phyloP scores from a whole-genome alignment of 1,139 yeast genomes.

The Candida dubliniensis region DNA sequence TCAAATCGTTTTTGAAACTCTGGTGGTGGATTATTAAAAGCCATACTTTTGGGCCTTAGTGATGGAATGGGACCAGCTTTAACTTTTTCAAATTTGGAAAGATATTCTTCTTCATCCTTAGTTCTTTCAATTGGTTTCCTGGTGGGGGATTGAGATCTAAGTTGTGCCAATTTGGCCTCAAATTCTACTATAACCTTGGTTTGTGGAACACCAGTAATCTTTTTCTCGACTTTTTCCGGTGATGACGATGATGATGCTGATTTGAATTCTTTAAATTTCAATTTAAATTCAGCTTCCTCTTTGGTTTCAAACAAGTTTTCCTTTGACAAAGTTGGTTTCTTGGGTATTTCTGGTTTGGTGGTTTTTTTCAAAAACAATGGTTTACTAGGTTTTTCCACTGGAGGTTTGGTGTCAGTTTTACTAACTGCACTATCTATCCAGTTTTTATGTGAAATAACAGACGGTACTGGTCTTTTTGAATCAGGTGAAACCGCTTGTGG shows the following conservation, averaged over 20 bases:
- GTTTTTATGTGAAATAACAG: conserved; percentile 1
- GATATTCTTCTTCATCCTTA: conserved; percentile 4
- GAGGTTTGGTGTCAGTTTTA: conserved; percentile 7
- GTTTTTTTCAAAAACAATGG: conserved; percentile 9
- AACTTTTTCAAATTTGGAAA: conserved; percentile 6
- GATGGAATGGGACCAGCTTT: conserved; percentile 6
- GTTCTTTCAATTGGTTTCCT: conserved; percentile 4
- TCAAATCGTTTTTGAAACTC: conserved; percentile 16
- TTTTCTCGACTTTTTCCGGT: neutral
- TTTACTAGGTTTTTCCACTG: conserved; percentile 4
- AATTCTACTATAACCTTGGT: neutral
- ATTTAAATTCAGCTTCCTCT: conserved; percentile 7
- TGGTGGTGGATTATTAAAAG: conserved; percentile 8
- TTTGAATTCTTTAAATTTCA: conserved; percentile 21
- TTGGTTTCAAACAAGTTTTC: conserved; percentile 2
- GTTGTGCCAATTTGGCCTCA: neutral
- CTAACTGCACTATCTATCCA: conserved; percentile 18
- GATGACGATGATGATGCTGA: conserved; percentile 16
- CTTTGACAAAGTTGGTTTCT: neutral
- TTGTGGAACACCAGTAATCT: neutral
- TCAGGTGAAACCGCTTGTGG: conserved; percentile 7
- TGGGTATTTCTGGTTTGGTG: neutral
- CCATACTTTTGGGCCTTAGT: conserved; percentile 2
- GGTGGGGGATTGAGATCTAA: conserved; percentile 5
- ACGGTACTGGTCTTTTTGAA: conserved; percentile 4